Conservation (phyloP, 306 rosid species). For the Prunus mume region DNA sequence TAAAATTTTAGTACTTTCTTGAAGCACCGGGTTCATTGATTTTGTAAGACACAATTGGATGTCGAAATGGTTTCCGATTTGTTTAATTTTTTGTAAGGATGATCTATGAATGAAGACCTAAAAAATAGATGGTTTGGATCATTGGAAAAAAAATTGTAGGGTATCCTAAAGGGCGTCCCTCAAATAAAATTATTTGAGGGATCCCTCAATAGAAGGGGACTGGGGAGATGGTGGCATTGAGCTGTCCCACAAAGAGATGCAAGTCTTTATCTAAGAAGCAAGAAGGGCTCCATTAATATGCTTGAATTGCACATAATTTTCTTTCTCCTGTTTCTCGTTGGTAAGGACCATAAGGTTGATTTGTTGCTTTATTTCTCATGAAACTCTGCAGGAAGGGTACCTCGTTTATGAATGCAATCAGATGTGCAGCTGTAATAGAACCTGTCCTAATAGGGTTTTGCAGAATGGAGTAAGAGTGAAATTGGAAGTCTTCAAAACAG, state of each 20-base stretch:
- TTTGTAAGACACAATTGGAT: no score
- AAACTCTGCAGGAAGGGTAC: constrained; percentile 87
- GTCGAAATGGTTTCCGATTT: no score
- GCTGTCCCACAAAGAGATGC: not conserved
- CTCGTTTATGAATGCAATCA: constrained; percentile 91
- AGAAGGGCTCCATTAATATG: not conserved
- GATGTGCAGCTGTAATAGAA: constrained; percentile 74
- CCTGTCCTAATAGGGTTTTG: constrained; percentile 85
- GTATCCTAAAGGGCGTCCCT: no score
- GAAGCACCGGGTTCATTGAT: no score
- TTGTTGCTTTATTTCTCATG: constrained; percentile 16
- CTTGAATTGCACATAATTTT: constrained; percentile 18
- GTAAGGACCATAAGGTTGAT: not conserved
- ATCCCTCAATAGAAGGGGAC: no score
- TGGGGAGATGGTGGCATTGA: not conserved
- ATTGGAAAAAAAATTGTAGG: no score
- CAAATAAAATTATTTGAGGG: no score
- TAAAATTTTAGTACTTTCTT: no score
- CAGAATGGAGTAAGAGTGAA: constrained; percentile 91
- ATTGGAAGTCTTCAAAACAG: constrained; percentile 83
- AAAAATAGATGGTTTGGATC: no score
- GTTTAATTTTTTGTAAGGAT: no score
- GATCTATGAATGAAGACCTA: no score
- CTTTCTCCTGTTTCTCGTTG: constrained; percentile 2
- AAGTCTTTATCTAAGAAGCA: not conserved